Percentiles rank a stretch among this genome's conserved stretches.
These are phyloP conservation scores for Saccharomycopsis sp. DNA, from an alignment of 805 yeast species.

Conservation along the genomic window DNA sequence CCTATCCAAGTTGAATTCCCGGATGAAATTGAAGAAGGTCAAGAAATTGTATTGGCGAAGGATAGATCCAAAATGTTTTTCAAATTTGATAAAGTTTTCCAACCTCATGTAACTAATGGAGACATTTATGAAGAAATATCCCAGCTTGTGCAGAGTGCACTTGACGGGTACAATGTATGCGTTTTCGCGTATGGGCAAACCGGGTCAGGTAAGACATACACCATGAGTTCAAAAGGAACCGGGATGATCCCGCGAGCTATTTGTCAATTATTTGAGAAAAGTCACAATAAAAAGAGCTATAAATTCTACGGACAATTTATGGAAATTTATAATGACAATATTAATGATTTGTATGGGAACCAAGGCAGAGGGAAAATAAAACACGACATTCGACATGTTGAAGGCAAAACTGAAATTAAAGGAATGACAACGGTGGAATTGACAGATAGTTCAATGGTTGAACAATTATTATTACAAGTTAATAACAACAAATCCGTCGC, in stretches of 20 bases:
- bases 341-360: constrained; percentile 54
- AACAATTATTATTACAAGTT: constrained; percentile 45
- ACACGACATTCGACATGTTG: constrained; percentile 65
- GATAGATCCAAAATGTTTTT: constrained; percentile 32
- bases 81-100: constrained; percentile 75
- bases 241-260: constrained; percentile 83
- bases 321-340: constrained; percentile 82
- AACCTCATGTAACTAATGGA: constrained; percentile 41
- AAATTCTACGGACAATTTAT: constrained; percentile 65
- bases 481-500: constrained; percentile 66
- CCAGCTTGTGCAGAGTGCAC: constrained; percentile 74
- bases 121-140: constrained; percentile 79
- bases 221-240: constrained; percentile 66
- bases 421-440: constrained; percentile 49
- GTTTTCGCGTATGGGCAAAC: constrained; percentile 97
- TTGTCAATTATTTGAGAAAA: constrained; percentile 52
- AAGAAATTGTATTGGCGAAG: constrained; percentile 26
- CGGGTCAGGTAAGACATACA: constrained; percentile 88
- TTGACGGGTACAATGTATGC: constrained; percentile 88
- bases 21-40: constrained; percentile 22
- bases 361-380: constrained; percentile 28
- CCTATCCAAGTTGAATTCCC: constrained; percentile 12
- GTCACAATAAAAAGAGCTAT: constrained; percentile 44
- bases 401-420: constrained; percentile 50
- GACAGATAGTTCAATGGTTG: constrained; percentile 41